A percentile compares a stretch with the other conserved stretches of the same genome.
Evolutionary conservation across 192 early-diverging fungal genomes (phyloP).

Genomic region (Rhizoclosmatium sp.): DNA sequence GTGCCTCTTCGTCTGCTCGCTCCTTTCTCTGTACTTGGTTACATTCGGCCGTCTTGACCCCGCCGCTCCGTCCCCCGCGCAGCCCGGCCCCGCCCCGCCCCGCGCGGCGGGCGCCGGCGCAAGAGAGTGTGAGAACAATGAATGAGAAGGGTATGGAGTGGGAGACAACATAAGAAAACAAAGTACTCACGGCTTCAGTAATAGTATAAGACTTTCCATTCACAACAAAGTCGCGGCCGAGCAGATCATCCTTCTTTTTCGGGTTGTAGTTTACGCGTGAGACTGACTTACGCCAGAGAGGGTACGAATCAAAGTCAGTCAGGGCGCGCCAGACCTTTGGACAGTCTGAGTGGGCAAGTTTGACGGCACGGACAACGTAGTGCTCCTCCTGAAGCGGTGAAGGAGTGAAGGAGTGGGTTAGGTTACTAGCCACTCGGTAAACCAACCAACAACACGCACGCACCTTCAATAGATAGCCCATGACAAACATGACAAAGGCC

Average conservation of each 20-base stretch:
- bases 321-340: conserved; percentile 9
- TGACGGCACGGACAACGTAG: conserved; percentile 15
- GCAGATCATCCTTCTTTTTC: neutral
- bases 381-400: conserved; percentile 15
- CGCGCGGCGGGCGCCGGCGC: no score
- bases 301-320: conserved; percentile 11
- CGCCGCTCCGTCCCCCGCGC: no score
- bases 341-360: neutral
- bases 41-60: no score
- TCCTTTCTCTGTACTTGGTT: no score
- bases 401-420: no score
- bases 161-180: neutral
- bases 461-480: conserved; percentile 27
- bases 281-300: conserved; percentile 4
- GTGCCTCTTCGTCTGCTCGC: no score
- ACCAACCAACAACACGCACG: no score
- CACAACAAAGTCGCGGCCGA: neutral
- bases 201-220: neutral
- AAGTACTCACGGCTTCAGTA: conserved; percentile 9
- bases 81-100: no score
- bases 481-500: conserved; percentile 5
- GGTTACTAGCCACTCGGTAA: no score
- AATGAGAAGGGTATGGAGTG: no score
- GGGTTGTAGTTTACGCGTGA: neutral
- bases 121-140: no score